These are phyloP conservation scores for Alnus glutinosa DNA, from an alignment of 306 rosid species.

Conservation along the genomic window DNA sequence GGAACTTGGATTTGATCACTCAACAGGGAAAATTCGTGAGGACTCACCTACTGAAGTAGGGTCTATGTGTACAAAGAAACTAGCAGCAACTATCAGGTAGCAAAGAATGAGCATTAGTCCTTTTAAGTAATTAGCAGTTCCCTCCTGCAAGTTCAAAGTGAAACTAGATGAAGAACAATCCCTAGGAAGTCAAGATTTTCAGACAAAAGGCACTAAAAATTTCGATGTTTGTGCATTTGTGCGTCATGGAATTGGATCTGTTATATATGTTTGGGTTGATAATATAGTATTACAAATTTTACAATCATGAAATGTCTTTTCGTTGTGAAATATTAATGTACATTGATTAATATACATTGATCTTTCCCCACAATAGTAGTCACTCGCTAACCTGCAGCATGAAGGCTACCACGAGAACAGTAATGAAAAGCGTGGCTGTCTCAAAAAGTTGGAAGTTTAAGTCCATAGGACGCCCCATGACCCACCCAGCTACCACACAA, in stretches of 20 bases:
- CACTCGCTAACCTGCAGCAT: conserved; percentile 58
- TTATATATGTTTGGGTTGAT: neutral
- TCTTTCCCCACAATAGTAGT: too few species aligned
- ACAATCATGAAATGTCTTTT: neutral
- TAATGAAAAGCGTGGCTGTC: conserved; percentile 71
- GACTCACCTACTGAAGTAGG: conserved; percentile 36
- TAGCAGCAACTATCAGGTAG: conserved; percentile 81
- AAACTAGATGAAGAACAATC: neutral
- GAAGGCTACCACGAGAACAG: conserved; percentile 75
- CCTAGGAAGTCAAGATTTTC: neutral
- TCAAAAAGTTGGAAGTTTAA: conserved; percentile 79
- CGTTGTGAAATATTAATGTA: neutral
- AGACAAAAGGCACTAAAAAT: neutral
- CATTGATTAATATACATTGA: too few species aligned
- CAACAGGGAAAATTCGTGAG: neutral
- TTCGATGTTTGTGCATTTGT: neutral
- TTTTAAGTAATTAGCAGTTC: conserved; percentile 79
- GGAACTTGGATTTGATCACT: neutral
- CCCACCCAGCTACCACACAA: conserved; percentile 78
- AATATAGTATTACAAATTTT: neutral
- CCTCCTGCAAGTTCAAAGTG: conserved; percentile 60
- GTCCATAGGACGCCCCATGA: conserved; percentile 75
- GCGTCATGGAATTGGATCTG: neutral
- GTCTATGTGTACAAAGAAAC: conserved; percentile 79
- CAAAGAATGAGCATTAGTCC: conserved; percentile 81